Evolutionary conservation across 2,329 filamentous ascomycete genomes (phyloP).

Genomic region (Fusarium tanahbumbuense): DNA sequence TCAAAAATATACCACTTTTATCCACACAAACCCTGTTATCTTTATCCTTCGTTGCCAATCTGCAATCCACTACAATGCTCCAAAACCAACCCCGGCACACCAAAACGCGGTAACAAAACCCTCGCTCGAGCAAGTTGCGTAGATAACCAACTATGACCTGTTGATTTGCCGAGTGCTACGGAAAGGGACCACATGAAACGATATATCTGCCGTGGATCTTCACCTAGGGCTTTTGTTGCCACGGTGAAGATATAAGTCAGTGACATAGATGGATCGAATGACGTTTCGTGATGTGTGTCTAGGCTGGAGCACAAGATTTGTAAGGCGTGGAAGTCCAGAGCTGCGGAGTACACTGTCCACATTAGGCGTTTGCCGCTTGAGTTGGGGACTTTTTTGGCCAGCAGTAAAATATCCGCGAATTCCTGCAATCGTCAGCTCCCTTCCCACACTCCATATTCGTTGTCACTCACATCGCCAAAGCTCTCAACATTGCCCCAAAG

Average conservation of each 20-base stretch:
- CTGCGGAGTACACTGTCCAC: constrained; percentile 40
- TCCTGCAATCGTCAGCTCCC: constrained; percentile 23
- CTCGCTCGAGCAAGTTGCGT: constrained; percentile 21
- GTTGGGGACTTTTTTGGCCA: background rate
- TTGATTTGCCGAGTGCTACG: constrained; percentile 26
- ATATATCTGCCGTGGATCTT: constrained; percentile 33
- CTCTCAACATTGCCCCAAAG: constrained; percentile 29
- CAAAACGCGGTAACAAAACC: constrained; percentile 34
- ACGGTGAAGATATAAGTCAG: constrained; percentile 26
- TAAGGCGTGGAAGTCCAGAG: constrained; percentile 36
- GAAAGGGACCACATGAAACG: constrained; percentile 43
- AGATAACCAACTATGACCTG: constrained; percentile 27
- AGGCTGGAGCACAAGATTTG: constrained; percentile 23
- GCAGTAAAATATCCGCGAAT: constrained; percentile 34
- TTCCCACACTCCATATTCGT: accelerated
- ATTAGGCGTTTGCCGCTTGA: constrained; percentile 39
- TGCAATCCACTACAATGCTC: constrained; percentile 12
- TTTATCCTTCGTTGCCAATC: background rate
- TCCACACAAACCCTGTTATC: too few relatives aligned
- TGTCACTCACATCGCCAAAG: constrained; percentile 31
- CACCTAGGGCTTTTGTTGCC: constrained; percentile 32
- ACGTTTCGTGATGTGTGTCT: background rate
- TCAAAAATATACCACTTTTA: too few relatives aligned
- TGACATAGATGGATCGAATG: background rate
- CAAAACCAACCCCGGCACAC: constrained; percentile 25